Percentiles rank a stretch among this genome's conserved stretches.
Evolutionary conservation across 768 basidiomycete species (phyloP).

Genomic region (Pulveroboletus sp.): DNA sequence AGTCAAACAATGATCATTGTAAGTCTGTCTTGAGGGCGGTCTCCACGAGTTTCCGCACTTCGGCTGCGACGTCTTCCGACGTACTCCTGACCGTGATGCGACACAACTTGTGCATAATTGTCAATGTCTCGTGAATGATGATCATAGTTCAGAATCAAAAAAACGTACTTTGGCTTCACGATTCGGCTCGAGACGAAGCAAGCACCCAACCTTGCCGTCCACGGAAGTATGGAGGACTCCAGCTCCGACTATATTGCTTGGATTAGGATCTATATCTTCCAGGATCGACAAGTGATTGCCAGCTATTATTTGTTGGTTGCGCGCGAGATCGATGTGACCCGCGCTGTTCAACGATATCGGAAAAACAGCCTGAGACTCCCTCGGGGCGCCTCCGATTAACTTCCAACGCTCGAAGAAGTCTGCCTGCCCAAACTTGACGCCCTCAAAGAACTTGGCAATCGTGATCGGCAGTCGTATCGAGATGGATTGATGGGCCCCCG

Average conservation of each 20-base stretch:
- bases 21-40: conserved; percentile 33
- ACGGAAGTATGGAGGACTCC: conserved; percentile 91
- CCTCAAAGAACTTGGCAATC: conserved; percentile 89
- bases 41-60: conserved; percentile 55
- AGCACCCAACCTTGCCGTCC: conserved; percentile 93
- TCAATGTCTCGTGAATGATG: background rate
- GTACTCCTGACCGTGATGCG: conserved; percentile 93
- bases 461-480: conserved; percentile 83
- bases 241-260: conserved; percentile 90
- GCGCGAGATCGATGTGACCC: conserved; percentile 72
- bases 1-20: conserved; percentile 3
- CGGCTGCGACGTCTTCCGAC: conserved; percentile 80
- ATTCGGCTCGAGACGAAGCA: conserved; percentile 92
- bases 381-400: conserved; percentile 90
- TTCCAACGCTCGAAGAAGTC: conserved; percentile 99
- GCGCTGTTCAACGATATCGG: conserved; percentile 62
- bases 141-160: background rate
- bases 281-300: conserved; percentile 78
- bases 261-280: conserved; percentile 87
- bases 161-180: conserved; percentile 81
- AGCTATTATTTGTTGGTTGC: conserved; percentile 68
- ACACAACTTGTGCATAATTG: conserved; percentile 59
- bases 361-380: conserved; percentile 88
- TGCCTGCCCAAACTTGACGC: conserved; percentile 73
- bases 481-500: conserved; percentile 86